Conservation (phyloP, 495 filamentous ascomycete species). For the Penicillium pulvis region DNA sequence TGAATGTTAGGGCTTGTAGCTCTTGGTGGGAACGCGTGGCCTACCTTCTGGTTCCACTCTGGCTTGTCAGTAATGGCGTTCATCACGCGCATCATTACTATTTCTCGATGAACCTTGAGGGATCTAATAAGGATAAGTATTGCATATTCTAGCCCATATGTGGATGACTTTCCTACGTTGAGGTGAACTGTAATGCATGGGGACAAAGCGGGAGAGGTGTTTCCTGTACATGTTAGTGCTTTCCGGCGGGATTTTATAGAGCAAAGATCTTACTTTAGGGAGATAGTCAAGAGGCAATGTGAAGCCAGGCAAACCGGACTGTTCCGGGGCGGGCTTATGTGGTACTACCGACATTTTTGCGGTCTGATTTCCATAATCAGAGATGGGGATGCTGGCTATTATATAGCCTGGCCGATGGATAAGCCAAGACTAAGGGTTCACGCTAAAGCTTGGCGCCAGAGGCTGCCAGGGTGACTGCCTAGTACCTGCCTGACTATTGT, state of each 20-base stretch:
- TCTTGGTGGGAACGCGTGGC: background rate
- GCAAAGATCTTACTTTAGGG: background rate
- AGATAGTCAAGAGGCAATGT: background rate
- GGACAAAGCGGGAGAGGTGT: background rate
- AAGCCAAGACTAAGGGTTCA: background rate
- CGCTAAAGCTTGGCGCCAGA: background rate
- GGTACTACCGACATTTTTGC: background rate
- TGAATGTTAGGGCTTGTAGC: background rate
- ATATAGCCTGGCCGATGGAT: background rate
- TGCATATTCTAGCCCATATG: background rate
- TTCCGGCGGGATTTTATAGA: background rate
- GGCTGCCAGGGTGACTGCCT: background rate
- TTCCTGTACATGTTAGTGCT: background rate
- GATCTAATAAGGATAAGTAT: background rate
- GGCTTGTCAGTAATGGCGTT: slow-evolving; percentile 47
- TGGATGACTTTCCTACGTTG: background rate
- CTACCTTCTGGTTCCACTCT: slow-evolving; percentile 51
- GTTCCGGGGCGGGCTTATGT: background rate
- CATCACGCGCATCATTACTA: slow-evolving; percentile 38
- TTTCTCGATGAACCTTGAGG: slow-evolving; percentile 2
- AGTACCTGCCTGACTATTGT: background rate
- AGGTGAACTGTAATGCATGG: background rate
- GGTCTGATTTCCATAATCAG: background rate
- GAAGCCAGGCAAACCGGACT: background rate
- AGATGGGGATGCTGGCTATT: background rate